Evolutionary conservation across 139 green algal species (phyloP).

Genomic region (Raphidocelis subcapitata): DNA sequence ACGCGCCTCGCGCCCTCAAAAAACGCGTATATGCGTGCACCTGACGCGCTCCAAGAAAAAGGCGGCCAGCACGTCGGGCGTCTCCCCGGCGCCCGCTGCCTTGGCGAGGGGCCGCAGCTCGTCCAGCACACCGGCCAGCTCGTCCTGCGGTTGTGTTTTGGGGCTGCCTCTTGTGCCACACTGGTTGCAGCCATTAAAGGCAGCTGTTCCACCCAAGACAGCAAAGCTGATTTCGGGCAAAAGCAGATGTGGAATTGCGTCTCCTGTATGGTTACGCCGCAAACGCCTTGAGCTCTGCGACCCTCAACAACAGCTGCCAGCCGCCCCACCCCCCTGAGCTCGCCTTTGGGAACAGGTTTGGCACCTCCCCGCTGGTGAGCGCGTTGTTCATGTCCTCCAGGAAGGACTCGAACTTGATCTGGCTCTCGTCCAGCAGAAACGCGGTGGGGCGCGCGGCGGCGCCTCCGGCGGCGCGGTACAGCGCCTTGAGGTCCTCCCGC

Average conservation of each 20-base stretch:
- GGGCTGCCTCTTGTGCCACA: too few species aligned
- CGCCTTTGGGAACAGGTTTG: slow-evolving; percentile 67
- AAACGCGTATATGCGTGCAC: too few species aligned
- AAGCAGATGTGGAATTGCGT: too few species aligned
- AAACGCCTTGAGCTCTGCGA: too few species aligned
- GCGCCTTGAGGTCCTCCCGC: slow-evolving; percentile 76
- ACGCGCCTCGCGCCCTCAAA: too few species aligned
- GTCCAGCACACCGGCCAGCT: slow-evolving; percentile 71
- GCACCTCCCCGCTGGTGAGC: slow-evolving; percentile 78
- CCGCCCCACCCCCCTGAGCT: too few species aligned
- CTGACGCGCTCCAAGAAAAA: slow-evolving; percentile 79
- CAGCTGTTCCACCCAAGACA: too few species aligned
- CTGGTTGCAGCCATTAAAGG: background rate
- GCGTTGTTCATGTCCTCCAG: slow-evolving; percentile 93
- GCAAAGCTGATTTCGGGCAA: too few species aligned
- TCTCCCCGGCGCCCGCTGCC: slow-evolving; percentile 49
- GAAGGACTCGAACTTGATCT: slow-evolving; percentile 72
- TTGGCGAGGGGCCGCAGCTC: slow-evolving; percentile 71
- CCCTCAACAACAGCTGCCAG: too few species aligned
- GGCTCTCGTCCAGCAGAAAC: slow-evolving; percentile 87
- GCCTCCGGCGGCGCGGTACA: slow-evolving; percentile 66
- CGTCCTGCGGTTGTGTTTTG: slow-evolving; percentile 68
- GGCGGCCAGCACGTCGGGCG: slow-evolving; percentile 62
- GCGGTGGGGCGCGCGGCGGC: slow-evolving; percentile 62
- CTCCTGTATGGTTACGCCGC: too few species aligned